Evolutionary conservation across 2,329 filamentous ascomycete species (phyloP).

Genomic region (Bipolaris bicolor): DNA sequence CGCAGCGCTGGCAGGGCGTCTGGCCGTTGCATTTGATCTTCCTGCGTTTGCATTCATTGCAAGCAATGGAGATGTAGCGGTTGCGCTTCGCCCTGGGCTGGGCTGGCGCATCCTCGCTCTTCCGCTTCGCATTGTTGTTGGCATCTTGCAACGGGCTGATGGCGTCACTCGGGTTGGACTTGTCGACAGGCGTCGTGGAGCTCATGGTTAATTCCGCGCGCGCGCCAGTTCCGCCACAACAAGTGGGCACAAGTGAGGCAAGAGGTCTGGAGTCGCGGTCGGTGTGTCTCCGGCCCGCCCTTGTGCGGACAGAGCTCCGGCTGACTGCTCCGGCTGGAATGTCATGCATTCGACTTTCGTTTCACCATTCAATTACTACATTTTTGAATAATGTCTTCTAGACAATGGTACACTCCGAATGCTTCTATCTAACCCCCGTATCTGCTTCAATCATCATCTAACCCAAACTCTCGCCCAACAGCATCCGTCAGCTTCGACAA

Average conservation of each 20-base stretch:
- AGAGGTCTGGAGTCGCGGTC: constrained; percentile 14
- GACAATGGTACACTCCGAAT: neutral
- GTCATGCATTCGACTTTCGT: neutral
- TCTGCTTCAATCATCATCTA: constrained; percentile 29
- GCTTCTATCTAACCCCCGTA: neutral
- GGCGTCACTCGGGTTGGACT: constrained; percentile 40
- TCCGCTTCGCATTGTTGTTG: constrained; percentile 48
- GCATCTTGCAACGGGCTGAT: constrained; percentile 42
- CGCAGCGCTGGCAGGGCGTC: constrained; percentile 68
- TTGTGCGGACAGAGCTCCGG: constrained; percentile 11
- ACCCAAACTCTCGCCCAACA: constrained; percentile 49
- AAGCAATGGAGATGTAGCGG: constrained; percentile 71
- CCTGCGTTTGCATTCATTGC: constrained; percentile 69
- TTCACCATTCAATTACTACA: neutral
- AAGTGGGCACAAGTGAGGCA: constrained; percentile 6
- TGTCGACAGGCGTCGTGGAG: constrained; percentile 20
- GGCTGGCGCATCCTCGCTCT: constrained; percentile 51
- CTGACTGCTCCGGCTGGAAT: neutral
- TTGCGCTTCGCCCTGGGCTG: constrained; percentile 64
- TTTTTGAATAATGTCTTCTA: neutral
- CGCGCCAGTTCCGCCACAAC: constrained; percentile 17
- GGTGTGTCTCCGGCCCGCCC: constrained; percentile 12
- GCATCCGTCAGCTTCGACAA: constrained; percentile 50
- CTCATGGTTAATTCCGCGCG: constrained; percentile 21
- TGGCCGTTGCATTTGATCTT: constrained; percentile 74